Evolutionary conservation across 805 yeast species (phyloP).

Genomic region (Ogataea paraovalis): DNA sequence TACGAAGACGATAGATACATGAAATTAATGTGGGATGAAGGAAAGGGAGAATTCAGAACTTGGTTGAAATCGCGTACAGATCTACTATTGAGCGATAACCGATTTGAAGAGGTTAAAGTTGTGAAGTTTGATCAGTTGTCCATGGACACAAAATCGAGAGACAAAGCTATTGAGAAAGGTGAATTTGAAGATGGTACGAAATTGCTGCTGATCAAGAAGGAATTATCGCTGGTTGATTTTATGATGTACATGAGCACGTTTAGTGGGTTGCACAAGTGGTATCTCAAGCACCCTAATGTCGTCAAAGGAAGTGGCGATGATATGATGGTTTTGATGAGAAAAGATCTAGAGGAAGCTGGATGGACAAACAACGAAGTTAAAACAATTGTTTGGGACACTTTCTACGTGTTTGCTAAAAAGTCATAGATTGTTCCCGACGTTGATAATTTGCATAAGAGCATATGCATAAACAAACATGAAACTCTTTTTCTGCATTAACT

Average conservation of each 20-base stretch:
- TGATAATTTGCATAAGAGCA: too few relatives aligned
- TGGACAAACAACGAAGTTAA: conserved; percentile 43
- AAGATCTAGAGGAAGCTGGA: conserved; percentile 26
- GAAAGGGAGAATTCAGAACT: conserved; percentile 36
- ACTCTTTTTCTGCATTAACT: too few relatives aligned
- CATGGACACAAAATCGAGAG: conserved; percentile 4
- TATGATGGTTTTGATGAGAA: conserved; percentile 15
- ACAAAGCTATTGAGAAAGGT: conserved; percentile 1
- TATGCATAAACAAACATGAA: too few relatives aligned
- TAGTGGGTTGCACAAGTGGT: conserved; percentile 27
- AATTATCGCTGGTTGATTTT: conserved; percentile 15
- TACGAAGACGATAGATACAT: conserved; percentile 44
- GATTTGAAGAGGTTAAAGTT: conserved; percentile 24
- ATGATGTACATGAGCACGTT: conserved; percentile 22
- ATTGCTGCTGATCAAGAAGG: conserved; percentile 19
- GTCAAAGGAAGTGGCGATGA: conserved; percentile 18
- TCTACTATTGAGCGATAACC: conserved; percentile 18
- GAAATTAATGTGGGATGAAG: conserved; percentile 48
- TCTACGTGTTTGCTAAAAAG: conserved; percentile 45
- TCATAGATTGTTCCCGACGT: too few relatives aligned
- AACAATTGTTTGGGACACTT: conserved; percentile 53
- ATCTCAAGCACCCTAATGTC: conserved; percentile 11
- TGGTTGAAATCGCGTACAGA: conserved; percentile 22
- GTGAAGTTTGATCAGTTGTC: conserved; percentile 14
- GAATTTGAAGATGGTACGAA: not conserved